Conservation (phyloP, 306 rosid species). For the Pterocarpus macrocarpus region DNA sequence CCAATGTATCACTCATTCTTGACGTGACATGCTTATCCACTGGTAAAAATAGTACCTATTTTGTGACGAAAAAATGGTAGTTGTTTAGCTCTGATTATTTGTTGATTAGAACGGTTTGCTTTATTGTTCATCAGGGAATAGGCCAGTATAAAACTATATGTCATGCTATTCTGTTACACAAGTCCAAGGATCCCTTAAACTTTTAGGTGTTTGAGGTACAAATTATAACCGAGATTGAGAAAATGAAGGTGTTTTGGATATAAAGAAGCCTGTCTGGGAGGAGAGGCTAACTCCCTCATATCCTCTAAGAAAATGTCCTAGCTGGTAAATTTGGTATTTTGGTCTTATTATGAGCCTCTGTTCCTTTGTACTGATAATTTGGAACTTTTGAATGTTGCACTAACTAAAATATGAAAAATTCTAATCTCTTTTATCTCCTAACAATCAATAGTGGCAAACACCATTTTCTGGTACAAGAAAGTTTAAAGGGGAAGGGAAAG, state of each 20-base stretch:
- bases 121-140: not conserved
- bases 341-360: not conserved
- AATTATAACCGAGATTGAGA: too few relatives aligned
- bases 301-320: not conserved
- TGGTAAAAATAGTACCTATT: not conserved
- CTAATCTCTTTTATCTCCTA: not conserved
- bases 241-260: too few relatives aligned
- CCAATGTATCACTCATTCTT: constrained; percentile 14
- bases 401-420: not conserved
- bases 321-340: not conserved
- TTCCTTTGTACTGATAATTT: not conserved
- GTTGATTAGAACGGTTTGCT: not conserved
- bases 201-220: too few relatives aligned
- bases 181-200: too few relatives aligned
- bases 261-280: too few relatives aligned
- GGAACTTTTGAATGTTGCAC: not conserved
- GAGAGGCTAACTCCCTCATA: not conserved
- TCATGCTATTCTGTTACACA: too few relatives aligned
- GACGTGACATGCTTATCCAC: constrained; percentile 7
- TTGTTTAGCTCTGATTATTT: constrained; percentile 3
- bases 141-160: not conserved
- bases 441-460: too few relatives aligned
- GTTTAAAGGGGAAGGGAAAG: not conserved
- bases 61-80: not conserved
- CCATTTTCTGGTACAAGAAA: too few relatives aligned